Evolutionary conservation across 768 basidiomycete genomes (phyloP).

Genomic region (Epithele typhae): DNA sequence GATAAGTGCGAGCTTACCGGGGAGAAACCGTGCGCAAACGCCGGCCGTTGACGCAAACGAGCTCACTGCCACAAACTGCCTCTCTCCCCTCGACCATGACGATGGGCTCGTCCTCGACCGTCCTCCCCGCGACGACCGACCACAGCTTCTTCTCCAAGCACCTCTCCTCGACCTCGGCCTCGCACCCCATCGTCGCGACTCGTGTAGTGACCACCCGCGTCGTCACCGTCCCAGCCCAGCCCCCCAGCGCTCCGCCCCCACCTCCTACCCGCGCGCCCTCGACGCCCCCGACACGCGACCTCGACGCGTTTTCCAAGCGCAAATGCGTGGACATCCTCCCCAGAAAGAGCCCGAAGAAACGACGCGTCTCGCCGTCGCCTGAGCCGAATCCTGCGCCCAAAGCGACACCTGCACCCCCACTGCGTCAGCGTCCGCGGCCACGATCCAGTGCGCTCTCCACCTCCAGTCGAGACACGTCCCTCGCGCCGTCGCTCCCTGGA

Average conservation of each 20-base stretch:
- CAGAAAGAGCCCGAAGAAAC: conserved; percentile 17
- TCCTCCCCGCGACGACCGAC: conserved; percentile 17
- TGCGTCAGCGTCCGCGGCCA: background rate
- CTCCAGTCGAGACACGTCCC: conserved; percentile 11
- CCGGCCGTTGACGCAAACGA: too few species aligned
- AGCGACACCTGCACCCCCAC: conserved; percentile 20
- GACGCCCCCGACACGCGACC: conserved; percentile 15
- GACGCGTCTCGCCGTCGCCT: conserved; percentile 21
- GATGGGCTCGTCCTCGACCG: conserved; percentile 12
- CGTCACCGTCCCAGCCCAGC: conserved; percentile 17
- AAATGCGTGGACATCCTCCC: conserved; percentile 8
- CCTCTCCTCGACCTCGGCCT: conserved; percentile 16
- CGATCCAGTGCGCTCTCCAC: too few species aligned
- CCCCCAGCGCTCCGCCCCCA: conserved; percentile 18
- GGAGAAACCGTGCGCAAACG: too few species aligned
- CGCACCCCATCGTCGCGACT: conserved; percentile 17
- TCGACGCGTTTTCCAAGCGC: conserved; percentile 13
- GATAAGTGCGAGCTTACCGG: too few species aligned
- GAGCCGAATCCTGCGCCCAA: conserved; percentile 14
- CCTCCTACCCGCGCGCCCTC: conserved; percentile 19
- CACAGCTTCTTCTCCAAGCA: conserved; percentile 30
- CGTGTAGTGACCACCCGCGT: conserved; percentile 27
- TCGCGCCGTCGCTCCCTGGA: conserved; percentile 15
- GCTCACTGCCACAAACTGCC: too few species aligned
- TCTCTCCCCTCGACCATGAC: conserved; percentile 4